phyloP scores from a whole-genome alignment of 176 grass and related monocot genomes.

The Avena insularis region DNA sequence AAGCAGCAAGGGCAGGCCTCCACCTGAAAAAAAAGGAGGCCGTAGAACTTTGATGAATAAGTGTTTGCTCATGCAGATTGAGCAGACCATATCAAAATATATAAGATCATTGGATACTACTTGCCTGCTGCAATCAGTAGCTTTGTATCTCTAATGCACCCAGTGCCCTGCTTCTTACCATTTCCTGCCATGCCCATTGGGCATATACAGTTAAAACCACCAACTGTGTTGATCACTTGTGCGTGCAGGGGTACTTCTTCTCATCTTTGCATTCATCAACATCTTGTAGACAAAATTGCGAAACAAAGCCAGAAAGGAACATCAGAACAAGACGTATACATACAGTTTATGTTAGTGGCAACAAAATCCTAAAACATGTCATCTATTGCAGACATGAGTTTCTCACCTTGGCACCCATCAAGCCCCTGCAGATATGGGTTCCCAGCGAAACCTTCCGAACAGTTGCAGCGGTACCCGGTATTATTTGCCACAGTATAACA shows the following conservation, averaged over 20 bases:
- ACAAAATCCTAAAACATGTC: not conserved
- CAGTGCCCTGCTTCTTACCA: conserved; percentile 24
- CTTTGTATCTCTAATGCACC: conserved; percentile 14
- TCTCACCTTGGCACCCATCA: conserved; percentile 30
- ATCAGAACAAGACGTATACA: not conserved
- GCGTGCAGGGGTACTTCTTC: not conserved
- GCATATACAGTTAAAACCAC: conserved; percentile 29
- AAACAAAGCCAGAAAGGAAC: not conserved
- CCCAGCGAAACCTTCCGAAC: conserved; percentile 3
- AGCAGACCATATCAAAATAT: not conserved
- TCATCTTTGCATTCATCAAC: conserved; percentile 40
- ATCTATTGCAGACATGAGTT: not conserved
- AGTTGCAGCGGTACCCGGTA: conserved; percentile 36
- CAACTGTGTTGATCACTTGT: conserved; percentile 22
- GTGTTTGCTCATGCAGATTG: not conserved
- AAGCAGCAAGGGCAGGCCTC: conserved; percentile 5
- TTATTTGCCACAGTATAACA: conserved; percentile 22
- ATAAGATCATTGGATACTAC: not conserved
- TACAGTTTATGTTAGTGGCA: not conserved
- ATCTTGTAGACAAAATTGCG: conserved; percentile 26
- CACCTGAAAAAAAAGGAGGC: conserved; percentile 7
- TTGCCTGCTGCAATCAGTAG: conserved; percentile 22
- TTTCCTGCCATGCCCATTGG: conserved; percentile 28
- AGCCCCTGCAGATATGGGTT: conserved; percentile 23
- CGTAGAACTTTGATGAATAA: not conserved